These are phyloP conservation scores for Saccharomycopsis sp. DNA, from an alignment of 805 yeast species.

Conservation along the genomic window DNA sequence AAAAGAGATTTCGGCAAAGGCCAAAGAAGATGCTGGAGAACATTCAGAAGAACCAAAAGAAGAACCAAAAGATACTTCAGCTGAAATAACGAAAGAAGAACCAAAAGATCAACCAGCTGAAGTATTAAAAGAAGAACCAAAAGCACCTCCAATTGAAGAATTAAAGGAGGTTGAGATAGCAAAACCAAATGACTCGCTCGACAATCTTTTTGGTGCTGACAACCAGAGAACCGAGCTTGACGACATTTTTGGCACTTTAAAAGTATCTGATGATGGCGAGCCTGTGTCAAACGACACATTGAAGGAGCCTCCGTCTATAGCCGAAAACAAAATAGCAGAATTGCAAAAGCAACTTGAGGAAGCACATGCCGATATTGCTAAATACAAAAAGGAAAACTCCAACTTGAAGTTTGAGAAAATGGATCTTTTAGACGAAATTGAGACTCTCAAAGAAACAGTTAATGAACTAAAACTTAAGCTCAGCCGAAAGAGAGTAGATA, in stretches of 20 bases:
- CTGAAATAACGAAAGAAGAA: constrained; percentile 17
- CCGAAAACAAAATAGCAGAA: constrained; percentile 23
- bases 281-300: neutral
- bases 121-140: constrained; percentile 13
- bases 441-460: constrained; percentile 27
- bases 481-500: constrained; percentile 25
- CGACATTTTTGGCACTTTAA: constrained; percentile 13
- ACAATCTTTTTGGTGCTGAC: constrained; percentile 12
- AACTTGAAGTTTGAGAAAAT: constrained; percentile 31
- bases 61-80: constrained; percentile 17
- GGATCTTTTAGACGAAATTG: constrained; percentile 31
- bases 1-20: constrained; percentile 44
- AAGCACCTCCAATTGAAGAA: constrained; percentile 25
- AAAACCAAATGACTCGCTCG: neutral
- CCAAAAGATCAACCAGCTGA: constrained; percentile 14
- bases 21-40: constrained; percentile 25
- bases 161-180: constrained; percentile 26
- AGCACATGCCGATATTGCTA: constrained; percentile 35
- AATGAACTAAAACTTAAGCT: constrained; percentile 25
- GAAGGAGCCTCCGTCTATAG: neutral
- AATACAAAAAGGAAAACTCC: constrained; percentile 30
- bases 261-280: constrained; percentile 3
- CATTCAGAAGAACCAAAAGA: constrained; percentile 20
- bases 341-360: constrained; percentile 28
- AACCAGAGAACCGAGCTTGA: constrained; percentile 6